These are phyloP conservation scores for Phellopilus nigrolimitatus DNA, from an alignment of 1,284 basidiomycete species.

Conservation along the genomic window DNA sequence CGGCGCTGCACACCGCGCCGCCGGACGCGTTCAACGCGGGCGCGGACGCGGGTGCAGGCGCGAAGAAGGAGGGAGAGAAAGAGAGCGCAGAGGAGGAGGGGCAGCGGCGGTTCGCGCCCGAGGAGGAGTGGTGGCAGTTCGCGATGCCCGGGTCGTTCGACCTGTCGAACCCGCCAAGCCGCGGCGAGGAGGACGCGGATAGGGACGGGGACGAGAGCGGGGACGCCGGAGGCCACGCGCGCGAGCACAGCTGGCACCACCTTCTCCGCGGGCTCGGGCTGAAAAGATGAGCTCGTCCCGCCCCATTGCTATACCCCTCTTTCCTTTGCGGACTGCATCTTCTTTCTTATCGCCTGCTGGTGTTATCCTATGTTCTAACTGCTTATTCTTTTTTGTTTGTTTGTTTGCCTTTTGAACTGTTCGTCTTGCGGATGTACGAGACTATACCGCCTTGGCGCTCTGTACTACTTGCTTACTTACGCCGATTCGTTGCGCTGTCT, in stretches of 20 bases:
- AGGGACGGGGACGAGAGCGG: neutral
- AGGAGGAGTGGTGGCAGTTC: constrained; percentile 26
- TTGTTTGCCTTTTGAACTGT: no score
- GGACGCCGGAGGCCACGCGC: neutral
- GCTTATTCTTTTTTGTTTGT: no score
- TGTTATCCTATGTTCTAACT: no score
- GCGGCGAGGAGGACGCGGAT: neutral
- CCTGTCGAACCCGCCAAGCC: constrained; percentile 23
- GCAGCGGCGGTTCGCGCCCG: neutral
- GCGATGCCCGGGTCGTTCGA: constrained; percentile 48
- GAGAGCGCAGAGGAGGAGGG: constrained; percentile 15
- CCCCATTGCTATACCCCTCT: no score
- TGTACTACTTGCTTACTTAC: no score
- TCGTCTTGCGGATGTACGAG: no score
- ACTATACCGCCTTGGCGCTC: no score
- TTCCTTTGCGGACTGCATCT: no score
- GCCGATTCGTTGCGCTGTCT: no score
- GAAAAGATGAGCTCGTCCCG: no score
- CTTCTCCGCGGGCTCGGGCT: neutral
- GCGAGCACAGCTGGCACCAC: neutral
- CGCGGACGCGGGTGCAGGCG: neutral
- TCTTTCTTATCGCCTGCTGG: no score
- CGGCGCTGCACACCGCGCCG: neutral
- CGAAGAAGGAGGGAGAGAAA: neutral
- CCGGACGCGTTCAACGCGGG: neutral